A percentile compares a stretch with the other conserved stretches of the same genome.
phyloP scores from a whole-genome alignment of 805 yeast species.

The Candida andamanensis region DNA sequence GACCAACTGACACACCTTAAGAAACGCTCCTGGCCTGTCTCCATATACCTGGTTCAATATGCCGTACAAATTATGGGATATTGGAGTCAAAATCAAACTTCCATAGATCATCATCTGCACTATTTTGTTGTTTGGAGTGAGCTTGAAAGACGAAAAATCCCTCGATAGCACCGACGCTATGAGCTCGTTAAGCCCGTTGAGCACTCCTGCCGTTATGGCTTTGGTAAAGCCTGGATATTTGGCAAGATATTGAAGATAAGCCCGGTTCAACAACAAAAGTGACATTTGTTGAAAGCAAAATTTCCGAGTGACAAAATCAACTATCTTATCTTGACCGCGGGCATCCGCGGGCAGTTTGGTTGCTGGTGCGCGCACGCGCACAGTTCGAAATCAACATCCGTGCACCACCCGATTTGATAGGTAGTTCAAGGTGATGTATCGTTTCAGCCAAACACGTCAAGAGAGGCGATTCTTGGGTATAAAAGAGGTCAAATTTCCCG shows the following conservation, averaged over 20 bases:
- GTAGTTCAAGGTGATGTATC: too few relatives aligned
- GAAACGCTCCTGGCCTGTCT: conserved; percentile 20
- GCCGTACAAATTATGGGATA: conserved; percentile 50
- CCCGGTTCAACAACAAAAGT: conserved; percentile 14
- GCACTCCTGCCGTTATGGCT: conserved; percentile 48
- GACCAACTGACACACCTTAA: conserved; percentile 46
- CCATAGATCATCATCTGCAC: conserved; percentile 56
- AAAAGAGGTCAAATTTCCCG: too few relatives aligned
- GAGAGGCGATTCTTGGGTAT: too few relatives aligned
- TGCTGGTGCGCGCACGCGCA: too few relatives aligned
- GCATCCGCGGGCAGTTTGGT: conserved; percentile 3
- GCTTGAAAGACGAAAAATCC: conserved; percentile 26
- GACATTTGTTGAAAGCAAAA: conserved; percentile 2
- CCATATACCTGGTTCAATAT: conserved; percentile 38
- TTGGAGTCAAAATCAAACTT: conserved; percentile 49
- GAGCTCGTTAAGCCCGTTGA: conserved; percentile 54
- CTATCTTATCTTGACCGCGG: too few relatives aligned
- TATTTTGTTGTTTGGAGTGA: conserved; percentile 34
- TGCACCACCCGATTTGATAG: too few relatives aligned
- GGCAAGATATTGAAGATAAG: conserved; percentile 34
- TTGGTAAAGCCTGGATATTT: conserved; percentile 57
- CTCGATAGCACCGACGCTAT: conserved; percentile 49
- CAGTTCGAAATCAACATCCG: too few relatives aligned
- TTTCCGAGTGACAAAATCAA: too few relatives aligned
- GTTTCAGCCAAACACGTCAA: too few relatives aligned